Evolutionary conservation across 2,329 filamentous ascomycete species (phyloP).

Genomic region (Paramyrothecium roridum): DNA sequence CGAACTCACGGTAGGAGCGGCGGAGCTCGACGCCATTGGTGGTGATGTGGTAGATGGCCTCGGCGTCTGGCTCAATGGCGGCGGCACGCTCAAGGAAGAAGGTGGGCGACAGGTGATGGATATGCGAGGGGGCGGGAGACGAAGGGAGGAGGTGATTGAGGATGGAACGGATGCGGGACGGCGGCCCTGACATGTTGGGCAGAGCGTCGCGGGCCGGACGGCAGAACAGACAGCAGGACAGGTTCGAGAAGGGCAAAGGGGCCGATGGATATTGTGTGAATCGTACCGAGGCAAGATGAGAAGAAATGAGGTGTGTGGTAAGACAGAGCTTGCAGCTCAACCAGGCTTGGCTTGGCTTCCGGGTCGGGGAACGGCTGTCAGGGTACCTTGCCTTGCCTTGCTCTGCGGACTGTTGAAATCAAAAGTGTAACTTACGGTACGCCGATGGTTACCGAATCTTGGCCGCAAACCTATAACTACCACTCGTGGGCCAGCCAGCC

Average conservation of each 20-base stretch:
- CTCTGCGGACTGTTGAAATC: too few species aligned
- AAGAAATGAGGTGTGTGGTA: background rate
- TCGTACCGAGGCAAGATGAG: background rate
- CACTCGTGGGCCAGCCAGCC: too few species aligned
- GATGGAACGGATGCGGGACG: slow-evolving; percentile 58
- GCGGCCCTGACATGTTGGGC: slow-evolving; percentile 58
- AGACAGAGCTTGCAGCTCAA: background rate
- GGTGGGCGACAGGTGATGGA: slow-evolving; percentile 81
- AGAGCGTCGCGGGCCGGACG: background rate
- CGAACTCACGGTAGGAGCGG: slow-evolving; percentile 75
- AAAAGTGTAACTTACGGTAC: too few species aligned
- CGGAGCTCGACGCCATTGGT: slow-evolving; percentile 71
- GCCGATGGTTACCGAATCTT: too few species aligned
- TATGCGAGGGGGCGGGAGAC: slow-evolving; percentile 48
- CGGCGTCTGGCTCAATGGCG: slow-evolving; percentile 79
- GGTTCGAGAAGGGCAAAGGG: background rate
- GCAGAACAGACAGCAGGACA: too few species aligned
- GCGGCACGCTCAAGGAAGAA: slow-evolving; percentile 84
- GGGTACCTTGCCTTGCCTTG: too few species aligned
- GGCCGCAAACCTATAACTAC: too few species aligned
- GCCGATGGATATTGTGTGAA: background rate
- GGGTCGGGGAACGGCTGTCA: too few species aligned
- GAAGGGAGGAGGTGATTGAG: slow-evolving; percentile 44
- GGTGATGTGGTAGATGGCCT: slow-evolving; percentile 83
- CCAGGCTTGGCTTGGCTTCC: background rate